Base-by-base conservation (phyloP, 2,329 filamentous ascomycete genomes). In the Beauveria rudraprayagi region DNA sequence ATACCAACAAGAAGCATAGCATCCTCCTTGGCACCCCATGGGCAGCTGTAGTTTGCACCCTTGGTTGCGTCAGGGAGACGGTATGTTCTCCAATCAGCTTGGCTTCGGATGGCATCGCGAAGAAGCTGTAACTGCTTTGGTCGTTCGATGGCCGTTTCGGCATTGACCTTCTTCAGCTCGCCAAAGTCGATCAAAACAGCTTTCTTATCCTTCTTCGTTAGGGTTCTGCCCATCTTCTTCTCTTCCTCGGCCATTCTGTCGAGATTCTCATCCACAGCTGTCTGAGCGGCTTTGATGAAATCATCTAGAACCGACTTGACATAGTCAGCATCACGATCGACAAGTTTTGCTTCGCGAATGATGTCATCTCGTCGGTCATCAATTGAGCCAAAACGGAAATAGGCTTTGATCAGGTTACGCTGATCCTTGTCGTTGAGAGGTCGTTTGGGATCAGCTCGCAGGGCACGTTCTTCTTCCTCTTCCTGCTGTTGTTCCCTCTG, bases 131-230 rank as follows among this genome's bases (percentile, higher is more conserved):
- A 88, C 70, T 97, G 93, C 52, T 88, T 84, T 0, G 94, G 93
- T 9, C 95, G 88, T 67, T 97, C 93, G 11, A 96, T 85, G 60
- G 97, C 89, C 0, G 94, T 97, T 74, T 96, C 92, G 0, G 94
- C 94, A 70, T 99, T 99, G 69, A 97, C 84, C 68, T 96, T 92
- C 75, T 96, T 96, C 56, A 97, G 88, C 60, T 92, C 91, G 51
- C 89, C 88, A 74, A 92, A 96, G 71, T 97, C 92, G 68, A 99
- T 97, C 50, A 99, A 79, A 19, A 99, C 91, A 0, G 94, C 94
- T 75, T 99, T 99, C 74, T 91, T 91, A 71, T 99, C 94, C 74
- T 99, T 99, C 78, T 97, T 97, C 0, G 93, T 96, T 60, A 95
- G 76, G 2, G 86, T 82, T 71, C 94, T 95, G 70, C 91, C 91